Evolutionary conservation across 805 yeast species (phyloP), one percentile per base, ranked within the genome.

Genomic region (Yamadazyma sp.): DNA sequence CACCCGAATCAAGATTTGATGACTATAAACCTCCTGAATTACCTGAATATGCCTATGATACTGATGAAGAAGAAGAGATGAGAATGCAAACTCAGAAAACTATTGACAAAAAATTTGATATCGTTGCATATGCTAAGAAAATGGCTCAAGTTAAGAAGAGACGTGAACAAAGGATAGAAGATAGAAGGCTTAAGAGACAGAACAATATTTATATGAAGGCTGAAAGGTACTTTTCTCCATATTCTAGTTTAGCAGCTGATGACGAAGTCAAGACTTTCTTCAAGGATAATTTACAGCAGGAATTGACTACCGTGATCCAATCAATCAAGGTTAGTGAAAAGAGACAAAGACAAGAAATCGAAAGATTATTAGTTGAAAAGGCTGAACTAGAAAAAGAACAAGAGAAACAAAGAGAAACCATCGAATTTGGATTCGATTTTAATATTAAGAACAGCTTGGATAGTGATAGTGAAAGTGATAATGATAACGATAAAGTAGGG

Each of bases 101-200:
- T 3, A 29, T 27, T 6, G 44, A 39, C 7, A 27, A 18, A 20
- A 34, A 38, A 10, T 75, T 81, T 42, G 81, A 82, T 55, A 66
- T 84, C 25, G 75, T 68, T 10, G 76, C 62, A 26, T 80, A 78
- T 52, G 80, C 86, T 0, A 55, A 62, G 15, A 68, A 67, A 24
- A 60, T 86, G 34, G 43, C 67, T 12, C 53, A 49, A 7, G 55
- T 75, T 4, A 47, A 56, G 42, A 63, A 51, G 33, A 55, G 51
- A 43, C 40, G 47, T 14, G 67, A 50, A 37, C 38, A 48, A 12
- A 46, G 44, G 9, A 30, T 53, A 11, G 48, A 45, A 15, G 33
- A 40, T 3, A 51, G 48, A 29, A 39, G 50, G n/a, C 31, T 40
- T 11, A 38, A 44, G 12, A 38, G 71, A 19, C 48, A 48, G 9